Evolutionary conservation across 1,284 basidiomycete genomes (phyloP).

Genomic region (Pholiota adiposa): DNA sequence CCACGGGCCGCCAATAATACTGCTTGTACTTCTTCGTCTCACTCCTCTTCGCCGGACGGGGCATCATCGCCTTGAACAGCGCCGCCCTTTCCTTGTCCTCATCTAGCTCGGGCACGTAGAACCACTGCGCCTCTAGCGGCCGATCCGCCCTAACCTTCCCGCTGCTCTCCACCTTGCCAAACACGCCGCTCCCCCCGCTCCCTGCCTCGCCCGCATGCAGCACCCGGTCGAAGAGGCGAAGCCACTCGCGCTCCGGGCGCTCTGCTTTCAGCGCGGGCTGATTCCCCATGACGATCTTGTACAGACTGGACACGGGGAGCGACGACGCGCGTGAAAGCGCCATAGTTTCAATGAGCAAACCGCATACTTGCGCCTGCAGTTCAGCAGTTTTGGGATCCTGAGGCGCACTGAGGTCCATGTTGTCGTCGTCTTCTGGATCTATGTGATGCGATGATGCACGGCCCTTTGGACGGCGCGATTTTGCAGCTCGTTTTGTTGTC

Average conservation of each 20-base stretch:
- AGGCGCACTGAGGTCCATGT: not conserved
- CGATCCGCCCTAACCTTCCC: slow-evolving; percentile 58
- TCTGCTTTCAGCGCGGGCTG: slow-evolving; percentile 54
- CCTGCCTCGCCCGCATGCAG: slow-evolving; percentile 51
- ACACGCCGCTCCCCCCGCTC: slow-evolving; percentile 55
- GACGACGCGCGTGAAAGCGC: slow-evolving; percentile 74
- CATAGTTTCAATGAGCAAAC: slow-evolving; percentile 74
- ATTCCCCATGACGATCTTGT: slow-evolving; percentile 51
- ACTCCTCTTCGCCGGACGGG: slow-evolving; percentile 68
- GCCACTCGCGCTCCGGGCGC: slow-evolving; percentile 51
- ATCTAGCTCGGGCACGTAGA: slow-evolving; percentile 74
- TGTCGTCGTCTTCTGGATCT: slow-evolving; percentile 6
- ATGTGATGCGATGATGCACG: slow-evolving; percentile 9
- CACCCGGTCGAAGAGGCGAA: slow-evolving; percentile 50
- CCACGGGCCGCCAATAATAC: slow-evolving; percentile 76
- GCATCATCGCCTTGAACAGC: slow-evolving; percentile 71
- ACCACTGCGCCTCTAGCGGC: slow-evolving; percentile 70
- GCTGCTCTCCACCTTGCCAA: slow-evolving; percentile 71
- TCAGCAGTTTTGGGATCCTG: slow-evolving; percentile 24
- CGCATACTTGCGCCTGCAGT: slow-evolving; percentile 50
- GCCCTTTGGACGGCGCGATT: slow-evolving; percentile 16
- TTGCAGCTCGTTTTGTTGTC: slow-evolving; percentile 16
- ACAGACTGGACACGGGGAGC: slow-evolving; percentile 59
- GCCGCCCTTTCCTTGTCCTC: slow-evolving; percentile 69
- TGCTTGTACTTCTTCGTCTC: slow-evolving; percentile 82